A percentile compares a stretch with the other conserved stretches of the same genome.
phyloP scores from a whole-genome alignment of 1,284 basidiomycete species.

The Papiliotrema laurentii region DNA sequence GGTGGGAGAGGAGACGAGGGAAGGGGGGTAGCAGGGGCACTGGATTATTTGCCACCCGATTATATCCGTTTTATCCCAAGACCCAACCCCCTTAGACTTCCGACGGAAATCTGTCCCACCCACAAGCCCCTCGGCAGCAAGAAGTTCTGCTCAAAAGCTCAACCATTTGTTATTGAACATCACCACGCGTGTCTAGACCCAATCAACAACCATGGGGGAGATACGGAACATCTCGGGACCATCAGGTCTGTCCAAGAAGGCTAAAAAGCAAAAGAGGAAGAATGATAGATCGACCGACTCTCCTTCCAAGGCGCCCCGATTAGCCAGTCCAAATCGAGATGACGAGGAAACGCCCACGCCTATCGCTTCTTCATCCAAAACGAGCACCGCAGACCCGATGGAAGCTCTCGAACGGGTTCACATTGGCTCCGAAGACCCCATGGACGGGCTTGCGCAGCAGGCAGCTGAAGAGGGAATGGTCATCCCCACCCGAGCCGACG shows the following conservation, averaged over 20 bases:
- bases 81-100: neutral
- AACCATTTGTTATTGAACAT: neutral
- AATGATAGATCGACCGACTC: constrained; percentile 12
- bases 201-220: neutral
- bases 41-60: constrained; percentile 1
- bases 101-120: neutral
- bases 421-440: constrained; percentile 15
- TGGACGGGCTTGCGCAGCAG: constrained; percentile 19
- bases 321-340: constrained; percentile 10
- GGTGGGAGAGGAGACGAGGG: neutral
- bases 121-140: neutral
- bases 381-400: constrained; percentile 15
- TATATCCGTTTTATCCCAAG: neutral
- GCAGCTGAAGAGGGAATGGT: constrained; percentile 13
- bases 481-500: constrained; percentile 71
- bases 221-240: constrained; percentile 1
- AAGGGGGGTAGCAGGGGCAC: neutral
- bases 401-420: constrained; percentile 16
- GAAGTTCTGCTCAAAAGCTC: constrained; percentile 1
- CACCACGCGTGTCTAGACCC: neutral
- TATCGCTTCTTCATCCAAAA: constrained; percentile 1
- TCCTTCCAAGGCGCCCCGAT: constrained; percentile 18
- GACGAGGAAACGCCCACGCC: constrained; percentile 8
- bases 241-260: constrained; percentile 4
- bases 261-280: constrained; percentile 13